Evolutionary conservation across 768 basidiomycete genomes (phyloP).

Genomic region (Dentipellis fragilis): DNA sequence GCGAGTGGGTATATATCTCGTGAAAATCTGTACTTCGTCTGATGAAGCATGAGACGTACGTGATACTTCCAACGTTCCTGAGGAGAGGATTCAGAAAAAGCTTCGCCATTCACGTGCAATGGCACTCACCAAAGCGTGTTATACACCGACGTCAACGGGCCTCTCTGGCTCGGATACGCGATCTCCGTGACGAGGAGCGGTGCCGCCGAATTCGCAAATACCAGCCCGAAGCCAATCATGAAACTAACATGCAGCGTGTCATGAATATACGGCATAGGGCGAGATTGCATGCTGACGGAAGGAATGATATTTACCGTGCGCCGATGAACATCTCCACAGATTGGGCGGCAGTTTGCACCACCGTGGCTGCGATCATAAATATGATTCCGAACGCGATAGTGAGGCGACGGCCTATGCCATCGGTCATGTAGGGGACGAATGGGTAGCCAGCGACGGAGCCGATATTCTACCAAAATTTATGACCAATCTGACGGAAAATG

Average conservation of each 20-base stretch:
- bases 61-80: background rate
- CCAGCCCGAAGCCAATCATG: conserved; percentile 21
- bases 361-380: conserved; percentile 24
- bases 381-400: conserved; percentile 22
- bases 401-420: conserved; percentile 21
- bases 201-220: conserved; percentile 23
- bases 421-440: conserved; percentile 21
- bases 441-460: conserved; percentile 20
- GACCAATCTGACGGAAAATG: conserved; percentile 27
- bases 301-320: conserved; percentile 17
- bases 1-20: background rate
- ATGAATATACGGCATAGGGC: background rate
- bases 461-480: conserved; percentile 15
- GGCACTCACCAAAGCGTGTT: conserved; percentile 22
- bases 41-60: too few species aligned
- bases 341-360: conserved; percentile 22
- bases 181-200: conserved; percentile 30
- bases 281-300: background rate
- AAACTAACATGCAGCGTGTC: background rate
- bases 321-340: conserved; percentile 26
- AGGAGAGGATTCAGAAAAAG: conserved; percentile 5
- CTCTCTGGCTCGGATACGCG: conserved; percentile 30
- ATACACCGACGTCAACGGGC: conserved; percentile 24
- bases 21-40: too few species aligned
- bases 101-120: conserved; percentile 21